Conservation (phyloP, 177 flowering plant genomes). For the Vitis hybrid region DNA sequence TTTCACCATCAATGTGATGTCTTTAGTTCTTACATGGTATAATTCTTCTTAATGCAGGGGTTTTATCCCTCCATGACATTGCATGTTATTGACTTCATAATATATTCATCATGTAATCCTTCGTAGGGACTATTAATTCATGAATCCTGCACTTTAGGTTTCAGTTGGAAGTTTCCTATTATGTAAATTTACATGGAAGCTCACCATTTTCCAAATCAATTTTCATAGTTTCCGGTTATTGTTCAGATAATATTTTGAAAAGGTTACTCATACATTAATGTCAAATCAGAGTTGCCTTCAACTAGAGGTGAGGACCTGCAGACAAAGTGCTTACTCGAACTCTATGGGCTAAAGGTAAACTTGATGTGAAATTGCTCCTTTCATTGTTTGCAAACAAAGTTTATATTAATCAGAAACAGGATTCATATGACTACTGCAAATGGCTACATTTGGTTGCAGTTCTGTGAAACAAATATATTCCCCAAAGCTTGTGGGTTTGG, state of each 20-base stretch:
- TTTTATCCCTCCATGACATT: too few species aligned
- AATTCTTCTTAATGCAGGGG: too few species aligned
- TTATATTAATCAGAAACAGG: not conserved
- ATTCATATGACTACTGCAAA: not conserved
- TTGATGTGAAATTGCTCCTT: conserved; percentile 1
- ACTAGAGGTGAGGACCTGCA: conserved; percentile 93
- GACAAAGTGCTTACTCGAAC: conserved; percentile 89
- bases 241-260: not conserved
- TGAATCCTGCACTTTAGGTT: not conserved
- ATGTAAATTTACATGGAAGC: not conserved
- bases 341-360: conserved; percentile 91
- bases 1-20: too few species aligned
- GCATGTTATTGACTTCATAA: too few species aligned
- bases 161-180: not conserved
- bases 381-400: not conserved
- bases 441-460: not conserved
- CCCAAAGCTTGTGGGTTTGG: not conserved
- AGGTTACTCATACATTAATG: conserved; percentile 16
- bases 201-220: not conserved
- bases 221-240: not conserved
- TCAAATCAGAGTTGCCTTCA: conserved; percentile 76
- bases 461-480: not conserved
- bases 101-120: too few species aligned
- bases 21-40: too few species aligned
- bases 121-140: too few species aligned